These are phyloP conservation scores for Anastatica hierochuntica DNA, from an alignment of 345 rosid species.

Conservation along the genomic window DNA sequence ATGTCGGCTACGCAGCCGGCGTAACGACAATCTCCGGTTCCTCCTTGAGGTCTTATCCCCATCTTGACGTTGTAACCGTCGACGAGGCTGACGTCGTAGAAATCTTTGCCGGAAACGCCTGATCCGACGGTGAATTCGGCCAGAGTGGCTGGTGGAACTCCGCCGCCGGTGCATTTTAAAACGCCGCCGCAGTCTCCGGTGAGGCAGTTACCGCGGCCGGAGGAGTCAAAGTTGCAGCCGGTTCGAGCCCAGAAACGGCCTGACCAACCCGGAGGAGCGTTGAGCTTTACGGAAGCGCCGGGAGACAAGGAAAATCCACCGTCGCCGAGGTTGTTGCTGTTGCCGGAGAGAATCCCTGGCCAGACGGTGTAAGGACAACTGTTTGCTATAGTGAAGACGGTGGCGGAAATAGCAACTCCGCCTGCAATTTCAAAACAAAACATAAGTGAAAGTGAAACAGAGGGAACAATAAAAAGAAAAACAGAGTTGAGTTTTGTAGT, in stretches of 20 bases:
- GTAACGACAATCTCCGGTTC: conserved; percentile 56
- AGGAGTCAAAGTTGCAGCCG: conserved; percentile 56
- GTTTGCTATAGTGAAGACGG: conserved; percentile 59
- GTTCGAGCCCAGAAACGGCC: conserved; percentile 92
- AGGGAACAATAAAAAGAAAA: not conserved
- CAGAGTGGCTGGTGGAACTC: conserved; percentile 62
- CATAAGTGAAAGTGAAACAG: not conserved
- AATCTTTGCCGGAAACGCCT: conserved; percentile 39
- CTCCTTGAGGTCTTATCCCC: conserved; percentile 53
- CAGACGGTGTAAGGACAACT: conserved; percentile 60
- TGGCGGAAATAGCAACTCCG: conserved; percentile 31
- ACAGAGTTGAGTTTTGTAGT: not conserved
- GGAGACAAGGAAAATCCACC: conserved; percentile 64
- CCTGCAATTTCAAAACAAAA: not conserved
- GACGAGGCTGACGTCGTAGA: too few species aligned
- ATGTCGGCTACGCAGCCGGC: conserved; percentile 76
- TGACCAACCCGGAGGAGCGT: conserved; percentile 73
- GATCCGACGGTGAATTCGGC: conserved; percentile 70
- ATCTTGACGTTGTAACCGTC: conserved; percentile 80
- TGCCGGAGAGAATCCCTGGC: conserved; percentile 80
- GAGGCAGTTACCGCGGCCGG: conserved; percentile 54
- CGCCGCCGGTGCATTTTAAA: conserved; percentile 58
- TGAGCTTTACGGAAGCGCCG: conserved; percentile 38
- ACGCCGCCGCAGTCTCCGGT: conserved; percentile 83
- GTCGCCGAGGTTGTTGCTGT: conserved; percentile 47